These are phyloP conservation scores for Dothistroma pini DNA, from an alignment of 2,329 filamentous ascomycete genomes.

Conservation along the genomic window DNA sequence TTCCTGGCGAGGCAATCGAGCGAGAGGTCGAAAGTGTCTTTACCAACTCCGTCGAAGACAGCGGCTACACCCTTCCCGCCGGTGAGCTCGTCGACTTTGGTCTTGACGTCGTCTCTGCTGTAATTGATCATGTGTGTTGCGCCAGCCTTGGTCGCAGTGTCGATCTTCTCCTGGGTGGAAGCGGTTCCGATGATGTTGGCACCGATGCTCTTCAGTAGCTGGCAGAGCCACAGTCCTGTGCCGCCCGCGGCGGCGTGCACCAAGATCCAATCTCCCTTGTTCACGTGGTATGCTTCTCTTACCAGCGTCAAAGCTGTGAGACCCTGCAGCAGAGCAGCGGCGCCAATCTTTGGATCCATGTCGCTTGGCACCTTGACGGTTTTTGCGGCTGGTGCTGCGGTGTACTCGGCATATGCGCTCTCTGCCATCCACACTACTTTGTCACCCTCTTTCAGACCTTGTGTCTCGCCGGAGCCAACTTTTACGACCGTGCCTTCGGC, in stretches of 20 bases:
- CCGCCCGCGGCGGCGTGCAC: conserved; percentile 85
- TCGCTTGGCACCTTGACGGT: conserved; percentile 62
- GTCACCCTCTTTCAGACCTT: conserved; percentile 61
- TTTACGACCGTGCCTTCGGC: conserved; percentile 67
- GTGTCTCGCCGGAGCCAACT: conserved; percentile 50
- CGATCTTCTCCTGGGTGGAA: conserved; percentile 67
- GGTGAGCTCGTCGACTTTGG: conserved; percentile 65
- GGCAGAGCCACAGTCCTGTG: conserved; percentile 69
- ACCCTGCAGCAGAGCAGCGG: conserved; percentile 72
- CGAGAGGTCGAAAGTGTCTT: conserved; percentile 75
- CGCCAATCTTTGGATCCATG: conserved; percentile 59
- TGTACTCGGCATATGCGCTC: conserved; percentile 58
- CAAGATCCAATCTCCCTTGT: conserved; percentile 75
- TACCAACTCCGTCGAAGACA: conserved; percentile 83
- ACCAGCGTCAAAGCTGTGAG: conserved; percentile 78
- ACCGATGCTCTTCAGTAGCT: conserved; percentile 68
- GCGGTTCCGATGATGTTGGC: conserved; percentile 78
- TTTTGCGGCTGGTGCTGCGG: conserved; percentile 50
- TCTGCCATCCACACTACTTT: conserved; percentile 66
- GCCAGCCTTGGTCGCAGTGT: conserved; percentile 65
- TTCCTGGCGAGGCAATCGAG: conserved; percentile 72
- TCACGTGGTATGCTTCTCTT: conserved; percentile 66
- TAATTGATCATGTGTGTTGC: conserved; percentile 73
- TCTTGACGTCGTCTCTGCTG: conserved; percentile 54
- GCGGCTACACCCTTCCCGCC: conserved; percentile 68